Conservation (phyloP, 208 protist genomes). For the Leishmania mexicana region DNA sequence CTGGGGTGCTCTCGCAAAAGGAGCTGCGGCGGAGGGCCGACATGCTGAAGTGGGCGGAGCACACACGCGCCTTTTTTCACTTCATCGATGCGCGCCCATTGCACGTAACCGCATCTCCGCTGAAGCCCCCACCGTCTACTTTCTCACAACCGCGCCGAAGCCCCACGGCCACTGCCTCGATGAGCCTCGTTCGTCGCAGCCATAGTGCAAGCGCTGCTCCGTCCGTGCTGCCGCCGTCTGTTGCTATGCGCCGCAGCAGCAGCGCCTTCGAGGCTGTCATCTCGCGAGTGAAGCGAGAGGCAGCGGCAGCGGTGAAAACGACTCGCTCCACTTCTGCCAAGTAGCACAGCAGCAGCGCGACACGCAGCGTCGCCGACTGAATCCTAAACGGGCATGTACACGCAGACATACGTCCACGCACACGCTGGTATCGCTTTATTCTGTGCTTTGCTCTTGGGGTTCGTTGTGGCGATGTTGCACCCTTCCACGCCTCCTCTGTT, state of each 20-base stretch:
- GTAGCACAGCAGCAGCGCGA: neutral
- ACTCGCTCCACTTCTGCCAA: slow-evolving; percentile 7
- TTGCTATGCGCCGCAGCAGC: slow-evolving; percentile 6
- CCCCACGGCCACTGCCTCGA: slow-evolving; percentile 9
- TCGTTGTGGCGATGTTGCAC: neutral
- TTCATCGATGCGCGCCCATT: slow-evolving; percentile 63
- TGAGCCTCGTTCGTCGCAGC: slow-evolving; percentile 30
- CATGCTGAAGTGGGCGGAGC: slow-evolving; percentile 53
- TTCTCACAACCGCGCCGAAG: neutral
- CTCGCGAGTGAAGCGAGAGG: slow-evolving; percentile 31
- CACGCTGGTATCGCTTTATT: neutral
- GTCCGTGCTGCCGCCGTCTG: neutral
- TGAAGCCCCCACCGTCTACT: slow-evolving; percentile 7
- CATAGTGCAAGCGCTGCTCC: slow-evolving; percentile 10
- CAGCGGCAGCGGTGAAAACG: slow-evolving; percentile 7
- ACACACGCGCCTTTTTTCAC: slow-evolving; percentile 61
- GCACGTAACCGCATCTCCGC: slow-evolving; percentile 33
- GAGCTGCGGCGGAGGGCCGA: slow-evolving; percentile 28
- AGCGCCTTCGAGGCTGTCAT: slow-evolving; percentile 31
- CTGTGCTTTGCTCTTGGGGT: neutral
- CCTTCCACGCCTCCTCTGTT: neutral
- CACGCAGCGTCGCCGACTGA: neutral
- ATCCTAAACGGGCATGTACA: neutral
- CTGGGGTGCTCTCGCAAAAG: slow-evolving; percentile 18
- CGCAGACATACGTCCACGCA: neutral